phyloP scores from a whole-genome alignment of 345 rosid species.

The Hypericum perforatum region DNA sequence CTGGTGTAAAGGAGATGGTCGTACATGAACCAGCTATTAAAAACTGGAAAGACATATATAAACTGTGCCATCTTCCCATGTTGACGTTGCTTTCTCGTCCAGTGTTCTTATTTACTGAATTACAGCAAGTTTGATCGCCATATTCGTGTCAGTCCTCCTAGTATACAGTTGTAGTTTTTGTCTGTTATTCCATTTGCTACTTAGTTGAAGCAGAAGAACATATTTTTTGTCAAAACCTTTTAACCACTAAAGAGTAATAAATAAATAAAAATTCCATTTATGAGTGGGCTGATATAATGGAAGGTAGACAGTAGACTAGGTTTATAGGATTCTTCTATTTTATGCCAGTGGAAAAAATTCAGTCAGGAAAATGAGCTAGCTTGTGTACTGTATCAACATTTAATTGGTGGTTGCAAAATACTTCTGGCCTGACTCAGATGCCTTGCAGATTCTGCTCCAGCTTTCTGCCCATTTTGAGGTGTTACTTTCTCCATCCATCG shows the following conservation, averaged over 20 bases:
- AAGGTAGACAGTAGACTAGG: too few species aligned
- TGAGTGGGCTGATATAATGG: too few species aligned
- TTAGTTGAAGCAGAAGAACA: not conserved
- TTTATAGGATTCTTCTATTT: too few species aligned
- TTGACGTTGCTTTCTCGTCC: conserved; percentile 6
- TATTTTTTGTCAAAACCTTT: too few species aligned
- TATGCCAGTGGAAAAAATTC: too few species aligned
- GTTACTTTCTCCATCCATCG: conserved; percentile 37
- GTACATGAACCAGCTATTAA: conserved; percentile 22
- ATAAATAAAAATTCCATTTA: too few species aligned
- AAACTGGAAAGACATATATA: conserved; percentile 57
- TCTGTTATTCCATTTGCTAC: not conserved
- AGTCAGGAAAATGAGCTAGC: too few species aligned
- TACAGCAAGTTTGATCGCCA: too few species aligned
- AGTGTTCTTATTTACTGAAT: not conserved
- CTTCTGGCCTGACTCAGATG: not conserved
- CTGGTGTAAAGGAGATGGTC: conserved; percentile 15
- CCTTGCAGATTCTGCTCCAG: conserved; percentile 54
- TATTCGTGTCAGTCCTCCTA: too few species aligned
- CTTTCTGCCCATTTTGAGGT: conserved; percentile 38
- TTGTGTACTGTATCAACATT: too few species aligned
- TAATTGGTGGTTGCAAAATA: too few species aligned
- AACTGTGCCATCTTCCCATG: conserved; percentile 11
- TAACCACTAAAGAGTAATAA: too few species aligned
- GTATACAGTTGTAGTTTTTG: not conserved